phyloP scores from a whole-genome alignment of 495 filamentous ascomycete species.

The Emericellopsis terricola region DNA sequence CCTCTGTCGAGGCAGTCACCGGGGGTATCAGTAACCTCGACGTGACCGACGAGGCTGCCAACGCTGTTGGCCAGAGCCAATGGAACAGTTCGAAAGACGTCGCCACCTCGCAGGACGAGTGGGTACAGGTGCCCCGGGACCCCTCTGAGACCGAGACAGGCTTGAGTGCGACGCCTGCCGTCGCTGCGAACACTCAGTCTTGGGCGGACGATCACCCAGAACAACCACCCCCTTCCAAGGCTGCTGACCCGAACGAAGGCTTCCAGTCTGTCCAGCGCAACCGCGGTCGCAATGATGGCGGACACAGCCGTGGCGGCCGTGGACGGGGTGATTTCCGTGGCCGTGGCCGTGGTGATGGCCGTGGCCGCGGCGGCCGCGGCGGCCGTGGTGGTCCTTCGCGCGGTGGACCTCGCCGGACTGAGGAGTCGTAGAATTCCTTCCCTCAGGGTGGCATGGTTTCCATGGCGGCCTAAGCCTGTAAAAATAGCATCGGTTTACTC shows the following conservation, averaged over 20 bases:
- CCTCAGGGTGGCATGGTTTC: too few relatives aligned
- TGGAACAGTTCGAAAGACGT: slow-evolving; percentile 40
- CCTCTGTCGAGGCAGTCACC: slow-evolving; percentile 21
- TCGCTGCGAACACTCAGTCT: slow-evolving; percentile 33
- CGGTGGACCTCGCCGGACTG: slow-evolving; percentile 16
- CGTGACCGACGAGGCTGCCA: slow-evolving; percentile 42
- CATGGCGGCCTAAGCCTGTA: too few relatives aligned
- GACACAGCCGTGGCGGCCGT: slow-evolving; percentile 27
- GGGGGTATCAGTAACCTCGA: slow-evolving; percentile 31
- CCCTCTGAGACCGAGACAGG: slow-evolving; percentile 59
- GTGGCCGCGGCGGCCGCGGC: slow-evolving; percentile 33
- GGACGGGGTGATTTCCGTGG: slow-evolving; percentile 9
- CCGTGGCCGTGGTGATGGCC: slow-evolving; percentile 38
- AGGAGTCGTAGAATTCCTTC: slow-evolving; percentile 20
- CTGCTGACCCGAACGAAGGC: slow-evolving; percentile 32
- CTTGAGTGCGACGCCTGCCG: slow-evolving; percentile 38
- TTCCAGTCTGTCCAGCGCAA: slow-evolving; percentile 54
- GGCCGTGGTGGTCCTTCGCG: slow-evolving; percentile 24
- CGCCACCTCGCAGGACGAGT: slow-evolving; percentile 47
- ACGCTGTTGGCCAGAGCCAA: slow-evolving; percentile 45
- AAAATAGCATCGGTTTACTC: too few relatives aligned
- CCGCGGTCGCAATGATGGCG: slow-evolving; percentile 27
- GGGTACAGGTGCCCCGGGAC: slow-evolving; percentile 51
- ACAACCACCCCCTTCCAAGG: slow-evolving; percentile 10
- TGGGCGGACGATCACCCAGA: slow-evolving; percentile 53